These are phyloP conservation scores for Monilinia vaccinii-corymbosi DNA, from an alignment of 2,329 filamentous ascomycete species.

Conservation along the genomic window DNA sequence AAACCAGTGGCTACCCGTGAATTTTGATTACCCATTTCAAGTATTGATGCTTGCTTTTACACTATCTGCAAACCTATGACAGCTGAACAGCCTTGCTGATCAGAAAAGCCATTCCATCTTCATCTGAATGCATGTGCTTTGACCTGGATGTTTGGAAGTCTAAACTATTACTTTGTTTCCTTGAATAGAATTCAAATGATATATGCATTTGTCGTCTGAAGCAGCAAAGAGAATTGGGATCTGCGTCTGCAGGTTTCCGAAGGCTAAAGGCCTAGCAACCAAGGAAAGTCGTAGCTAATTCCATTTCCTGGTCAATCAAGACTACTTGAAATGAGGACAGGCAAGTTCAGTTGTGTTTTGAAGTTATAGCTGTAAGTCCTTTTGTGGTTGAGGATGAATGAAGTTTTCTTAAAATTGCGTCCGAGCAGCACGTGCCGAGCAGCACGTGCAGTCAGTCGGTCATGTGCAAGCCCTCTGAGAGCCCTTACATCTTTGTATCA, in stretches of 20 bases:
- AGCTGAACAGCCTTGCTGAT: neutral
- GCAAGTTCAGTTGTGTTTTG: no score
- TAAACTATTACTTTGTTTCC: neutral
- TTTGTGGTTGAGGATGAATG: neutral
- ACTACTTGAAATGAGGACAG: neutral
- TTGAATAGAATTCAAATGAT: neutral
- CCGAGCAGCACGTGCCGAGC: neutral
- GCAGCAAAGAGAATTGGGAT: neutral
- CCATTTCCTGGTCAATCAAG: neutral
- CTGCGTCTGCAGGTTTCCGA: neutral
- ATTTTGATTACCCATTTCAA: neutral
- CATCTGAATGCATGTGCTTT: neutral
- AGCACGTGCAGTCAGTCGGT: neutral
- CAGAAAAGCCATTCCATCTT: neutral
- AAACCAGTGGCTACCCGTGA: neutral
- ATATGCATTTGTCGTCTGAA: neutral
- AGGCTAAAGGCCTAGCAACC: neutral
- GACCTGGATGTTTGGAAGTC: neutral
- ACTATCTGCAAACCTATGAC: neutral
- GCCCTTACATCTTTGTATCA: neutral
- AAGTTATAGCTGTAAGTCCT: neutral
- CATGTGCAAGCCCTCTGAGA: no score
- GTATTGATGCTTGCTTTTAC: neutral
- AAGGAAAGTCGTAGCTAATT: neutral
- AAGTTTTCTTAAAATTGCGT: neutral